Evolutionary conservation across 1,284 basidiomycete species (phyloP), one percentile per base, ranked within the genome.

Genomic region (Cryptococcus sp.): DNA sequence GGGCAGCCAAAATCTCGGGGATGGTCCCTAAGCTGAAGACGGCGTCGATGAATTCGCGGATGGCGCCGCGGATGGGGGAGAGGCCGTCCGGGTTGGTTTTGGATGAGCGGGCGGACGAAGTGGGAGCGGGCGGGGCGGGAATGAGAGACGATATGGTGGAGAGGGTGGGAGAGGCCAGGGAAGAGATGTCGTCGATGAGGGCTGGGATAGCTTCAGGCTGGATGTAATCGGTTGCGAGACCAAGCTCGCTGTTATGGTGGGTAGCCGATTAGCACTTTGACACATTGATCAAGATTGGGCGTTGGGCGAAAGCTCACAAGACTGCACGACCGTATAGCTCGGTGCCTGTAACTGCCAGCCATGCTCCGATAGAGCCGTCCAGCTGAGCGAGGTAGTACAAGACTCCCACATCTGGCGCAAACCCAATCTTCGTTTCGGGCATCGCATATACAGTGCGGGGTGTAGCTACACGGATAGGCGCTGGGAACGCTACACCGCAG

Each of bases 351-450:
- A 98, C 78, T 16, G 86, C 90, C 54, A 98, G 84, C 80, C 96
- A 98, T n/a, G 90, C 88, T 40, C 96, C 96, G 53, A 98, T 75
- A 64, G 89, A 82, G 15, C 96, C 96, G 72, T 99, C 96, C 55
- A 98, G 79, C 64, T 87, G 84, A 33, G 92, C 86, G 52, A 98
- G 81, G 78, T 92, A 93, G 78, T 87, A 89, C 65, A 85, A 92
- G 40, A 88, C 89, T 37, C 96, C 96, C 48, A 98, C 95, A 61
- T 77, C 77, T 13, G 77, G 77, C 6, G 75, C 62, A 55, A 79
- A 79, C n/a, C 79, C 91, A 63, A 94, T 94, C 72, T 89, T 91
- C 18, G 90, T 90, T 79, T 97, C 93, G 37, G 96, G 96, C 95
- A 98, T 98, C 16, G 93, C 89, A 72, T 94, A 90, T 0, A 83